phyloP scores from a whole-genome alignment of 2,329 filamentous ascomycete genomes.

The Colletotrichum paranaense region DNA sequence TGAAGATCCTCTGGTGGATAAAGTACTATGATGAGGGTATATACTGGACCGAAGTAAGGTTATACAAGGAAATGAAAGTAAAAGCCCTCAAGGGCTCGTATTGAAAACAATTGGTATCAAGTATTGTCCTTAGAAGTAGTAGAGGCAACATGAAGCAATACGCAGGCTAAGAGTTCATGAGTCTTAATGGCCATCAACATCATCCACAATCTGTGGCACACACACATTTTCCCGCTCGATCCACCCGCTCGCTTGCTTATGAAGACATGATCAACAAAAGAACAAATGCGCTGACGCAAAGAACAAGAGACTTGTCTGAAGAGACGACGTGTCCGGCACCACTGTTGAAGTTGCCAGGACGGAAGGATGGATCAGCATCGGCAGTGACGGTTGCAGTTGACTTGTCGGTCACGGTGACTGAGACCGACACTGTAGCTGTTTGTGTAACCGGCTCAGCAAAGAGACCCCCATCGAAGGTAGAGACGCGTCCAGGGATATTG shows the following conservation, averaged over 20 bases:
- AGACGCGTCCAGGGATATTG: background rate
- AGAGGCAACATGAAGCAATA: background rate
- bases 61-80: background rate
- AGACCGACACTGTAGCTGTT: constrained; percentile 8
- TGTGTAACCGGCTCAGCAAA: constrained; percentile 5
- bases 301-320: constrained; percentile 4
- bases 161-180: background rate
- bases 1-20: background rate
- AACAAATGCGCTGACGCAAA: constrained; percentile 5
- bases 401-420: constrained; percentile 11
- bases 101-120: background rate
- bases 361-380: background rate
- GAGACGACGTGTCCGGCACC: constrained; percentile 18
- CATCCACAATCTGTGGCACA: background rate
- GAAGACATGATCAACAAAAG: constrained; percentile 20
- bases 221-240: too few species aligned
- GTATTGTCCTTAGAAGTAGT: background rate
- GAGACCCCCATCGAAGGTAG: constrained; percentile 12
- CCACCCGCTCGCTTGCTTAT: background rate
- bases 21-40: background rate
- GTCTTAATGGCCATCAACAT: background rate
- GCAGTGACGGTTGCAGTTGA: constrained; percentile 21
- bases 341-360: constrained; percentile 22
- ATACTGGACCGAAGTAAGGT: background rate
- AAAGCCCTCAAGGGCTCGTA: background rate